Evolutionary conservation across 75 land plant species (phyloP), one percentile per base, ranked within the genome.

Genomic region (Cryptomeria japonica): DNA sequence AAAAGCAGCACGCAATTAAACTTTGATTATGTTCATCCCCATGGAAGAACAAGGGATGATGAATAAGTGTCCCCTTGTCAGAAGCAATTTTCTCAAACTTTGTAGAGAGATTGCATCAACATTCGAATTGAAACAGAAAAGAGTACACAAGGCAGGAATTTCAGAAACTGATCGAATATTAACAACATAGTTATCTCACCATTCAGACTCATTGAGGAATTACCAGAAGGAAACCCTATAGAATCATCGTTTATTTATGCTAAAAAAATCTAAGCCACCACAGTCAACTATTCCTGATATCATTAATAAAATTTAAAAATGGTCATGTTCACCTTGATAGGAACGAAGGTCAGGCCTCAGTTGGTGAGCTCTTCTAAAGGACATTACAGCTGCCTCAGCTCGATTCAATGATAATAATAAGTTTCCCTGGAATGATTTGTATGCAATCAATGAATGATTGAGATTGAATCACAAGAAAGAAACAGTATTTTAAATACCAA

Each of bases 301-400:
- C 38, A 73, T 3, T 11, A 1, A 53, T 55, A 64, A 10, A 56
- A 85, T 85, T 2, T 9, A 13, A 28, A 31, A 18, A 19, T 53
- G 1, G 31, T 0, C 84, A 34, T 76, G 61, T 72, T 76, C 39
- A 56, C 99, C 99, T 97, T 98, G 99, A 86, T 96, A 98, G 3
- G 99, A 95, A 44, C 99, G 99, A 90, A 98, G 93, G 92, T 98
- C 99, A 86, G 99, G 93, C 79, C 94, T 95, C 56, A 98, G 91
- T 86, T 96, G 92, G 88, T 97, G 99, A 84, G 99, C 99, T 82
- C 86, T 92, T 56, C 97, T 95, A 86, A 97, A 98, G 38, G 98
- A 96, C 78, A 87, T 86, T 37, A 96, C 95, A 86, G 99, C 99
- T 44, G 97, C 95, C 87, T 97, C 99, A 86, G 97, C 95, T 44